Conservation (phyloP, 352 stramenopile genomes). For the Phytophthora niederhauseri region DNA sequence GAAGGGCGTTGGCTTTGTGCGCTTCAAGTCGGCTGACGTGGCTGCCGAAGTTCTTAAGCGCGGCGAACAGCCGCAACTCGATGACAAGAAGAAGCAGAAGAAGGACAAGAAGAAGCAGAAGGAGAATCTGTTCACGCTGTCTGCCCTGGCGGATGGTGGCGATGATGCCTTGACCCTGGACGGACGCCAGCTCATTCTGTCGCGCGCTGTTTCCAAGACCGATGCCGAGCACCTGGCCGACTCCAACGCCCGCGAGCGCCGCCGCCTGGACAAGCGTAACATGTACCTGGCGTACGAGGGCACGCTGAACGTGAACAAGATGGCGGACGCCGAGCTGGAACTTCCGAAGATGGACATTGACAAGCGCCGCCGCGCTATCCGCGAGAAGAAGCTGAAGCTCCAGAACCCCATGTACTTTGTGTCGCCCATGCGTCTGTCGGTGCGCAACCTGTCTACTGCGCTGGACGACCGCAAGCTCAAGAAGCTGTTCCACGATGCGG, state of each 20-base stretch:
- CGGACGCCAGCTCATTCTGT: constrained; percentile 74
- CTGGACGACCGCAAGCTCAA: constrained; percentile 94
- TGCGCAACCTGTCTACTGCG: constrained; percentile 91
- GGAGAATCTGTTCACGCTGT: constrained; percentile 67
- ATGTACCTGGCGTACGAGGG: constrained; percentile 96
- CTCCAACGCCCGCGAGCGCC: constrained; percentile 59
- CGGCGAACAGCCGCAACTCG: constrained; percentile 44
- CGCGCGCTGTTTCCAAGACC: constrained; percentile 73
- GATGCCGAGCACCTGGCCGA: constrained; percentile 70
- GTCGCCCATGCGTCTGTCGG: constrained; percentile 93
- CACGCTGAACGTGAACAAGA: constrained; percentile 92
- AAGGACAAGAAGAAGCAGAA: constrained; percentile 63
- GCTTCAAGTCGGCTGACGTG: constrained; percentile 63
- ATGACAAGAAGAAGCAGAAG: constrained; percentile 60
- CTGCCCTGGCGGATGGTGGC: constrained; percentile 64
- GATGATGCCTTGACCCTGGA: constrained; percentile 75
- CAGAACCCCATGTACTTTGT: constrained; percentile 98
- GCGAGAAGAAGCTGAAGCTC: constrained; percentile 97
- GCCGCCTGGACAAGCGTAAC: constrained; percentile 94
- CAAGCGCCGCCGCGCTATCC: constrained; percentile 92
- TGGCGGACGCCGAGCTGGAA: constrained; percentile 84
- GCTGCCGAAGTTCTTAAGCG: constrained; percentile 64
- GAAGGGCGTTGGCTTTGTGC: constrained; percentile 87
- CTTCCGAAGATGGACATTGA: constrained; percentile 94
- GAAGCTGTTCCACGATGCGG: constrained; percentile 86